Percentiles rank a stretch among this genome's conserved stretches.
These are phyloP conservation scores for Urochloa ruziziensis DNA, from an alignment of 176 grass and related monocot genomes.

Conservation along the genomic window DNA sequence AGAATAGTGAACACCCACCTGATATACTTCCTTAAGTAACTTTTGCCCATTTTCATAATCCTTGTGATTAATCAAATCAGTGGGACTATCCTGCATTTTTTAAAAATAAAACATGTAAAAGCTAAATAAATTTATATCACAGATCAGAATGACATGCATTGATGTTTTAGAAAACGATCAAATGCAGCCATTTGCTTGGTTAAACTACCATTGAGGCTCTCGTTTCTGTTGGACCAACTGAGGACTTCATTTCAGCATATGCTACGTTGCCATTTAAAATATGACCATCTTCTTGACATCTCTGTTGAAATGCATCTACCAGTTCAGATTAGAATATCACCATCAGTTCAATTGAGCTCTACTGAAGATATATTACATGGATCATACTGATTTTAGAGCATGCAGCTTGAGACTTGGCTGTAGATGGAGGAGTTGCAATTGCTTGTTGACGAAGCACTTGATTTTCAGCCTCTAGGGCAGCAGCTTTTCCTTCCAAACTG, in stretches of 20 bases:
- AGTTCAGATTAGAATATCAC: conserved; percentile 41
- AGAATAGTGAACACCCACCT: conserved; percentile 43
- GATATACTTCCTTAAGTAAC: conserved; percentile 62
- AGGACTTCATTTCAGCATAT: conserved; percentile 45
- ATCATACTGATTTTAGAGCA: conserved; percentile 55
- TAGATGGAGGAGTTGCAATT: conserved; percentile 50
- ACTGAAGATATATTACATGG: conserved; percentile 56
- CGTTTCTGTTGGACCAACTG: conserved; percentile 30
- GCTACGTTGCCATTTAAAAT: conserved; percentile 63
- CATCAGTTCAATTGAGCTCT: conserved; percentile 25
- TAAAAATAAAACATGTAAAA: neutral
- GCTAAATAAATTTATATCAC: conserved; percentile 9
- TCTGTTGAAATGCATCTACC: conserved; percentile 54
- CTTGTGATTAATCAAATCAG: conserved; percentile 41
- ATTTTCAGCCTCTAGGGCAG: conserved; percentile 64
- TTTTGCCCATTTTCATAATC: conserved; percentile 68
- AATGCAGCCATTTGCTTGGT: conserved; percentile 23
- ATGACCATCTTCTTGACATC: conserved; percentile 71
- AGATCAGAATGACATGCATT: conserved; percentile 18
- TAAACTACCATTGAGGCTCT: conserved; percentile 51
- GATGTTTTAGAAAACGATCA: conserved; percentile 13
- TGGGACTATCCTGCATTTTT: conserved; percentile 32
- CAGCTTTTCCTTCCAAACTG: conserved; percentile 65
- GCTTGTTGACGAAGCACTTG: conserved; percentile 71
- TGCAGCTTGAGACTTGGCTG: conserved; percentile 60